Evolutionary conservation across 1,139 yeast genomes (phyloP), one percentile per base, ranked within the genome.

Genomic region (Sugiyamaella japonica): DNA sequence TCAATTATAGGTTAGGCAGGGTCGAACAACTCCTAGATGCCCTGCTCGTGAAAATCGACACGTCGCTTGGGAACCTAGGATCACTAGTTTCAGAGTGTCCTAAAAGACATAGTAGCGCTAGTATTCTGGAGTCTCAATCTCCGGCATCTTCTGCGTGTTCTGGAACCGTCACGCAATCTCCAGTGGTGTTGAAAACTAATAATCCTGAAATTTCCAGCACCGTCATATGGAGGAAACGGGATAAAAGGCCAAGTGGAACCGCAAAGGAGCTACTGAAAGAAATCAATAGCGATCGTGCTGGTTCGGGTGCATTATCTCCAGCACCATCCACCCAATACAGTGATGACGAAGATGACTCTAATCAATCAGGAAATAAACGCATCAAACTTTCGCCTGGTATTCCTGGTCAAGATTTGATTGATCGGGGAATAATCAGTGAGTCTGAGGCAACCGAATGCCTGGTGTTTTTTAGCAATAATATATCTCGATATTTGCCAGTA

Each of bases 401-500:
- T 39, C 31, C 41, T 6, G 48, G 42, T 20, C 46, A 39, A 34
- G 56, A 55, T 41, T 12, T 52, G 17, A 20, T 55, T 41, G 53
- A 47, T 17, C 46, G 55, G 3, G 53, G 55, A 8, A n/a, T 55
- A 9, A 51, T 61, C 15, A 43, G 43, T 9, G 45, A 46, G n/a
- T 32, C 34, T 31, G 60, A 58, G 36, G 59, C 60, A n/a, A 52
- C 52, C 32, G 63, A 61, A 29, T 59, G 62, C 48, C 37, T 63
- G 12, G 54, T 46, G 20, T 62, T 52, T 36, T 60, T 60, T 45
- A 53, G 55, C 41, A 51, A 56, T n/a, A 61, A 61, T 31, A 56
- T 62, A n/a, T 57, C 65, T 2, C 52, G 61, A 13, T 63, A 63
- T 31, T 56, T 63, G 36, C 66, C 66, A 2, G 63, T 63, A 12